phyloP scores from a whole-genome alignment of 805 yeast genomes.

The Candida krabiensis region DNA sequence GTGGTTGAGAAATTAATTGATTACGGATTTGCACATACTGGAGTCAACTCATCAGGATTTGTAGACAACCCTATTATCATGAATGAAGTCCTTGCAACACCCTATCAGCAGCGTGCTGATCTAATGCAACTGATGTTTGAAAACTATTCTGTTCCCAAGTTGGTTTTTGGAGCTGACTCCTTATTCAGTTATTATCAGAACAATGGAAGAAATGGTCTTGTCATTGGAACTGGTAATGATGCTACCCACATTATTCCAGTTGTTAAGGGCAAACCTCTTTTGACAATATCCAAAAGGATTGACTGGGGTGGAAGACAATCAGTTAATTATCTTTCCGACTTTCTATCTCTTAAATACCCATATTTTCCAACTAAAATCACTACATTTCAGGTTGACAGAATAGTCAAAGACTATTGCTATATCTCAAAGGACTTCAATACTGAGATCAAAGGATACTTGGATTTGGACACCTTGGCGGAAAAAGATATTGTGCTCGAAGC shows the following conservation, averaged over 20 bases:
- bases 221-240: constrained; percentile 80
- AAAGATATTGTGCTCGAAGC: constrained; percentile 82
- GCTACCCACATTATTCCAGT: constrained; percentile 84
- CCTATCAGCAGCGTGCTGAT: constrained; percentile 65
- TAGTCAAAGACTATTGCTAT: constrained; percentile 78
- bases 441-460: constrained; percentile 59
- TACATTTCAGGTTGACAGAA: constrained; percentile 58
- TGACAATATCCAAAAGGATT: constrained; percentile 72
- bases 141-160: constrained; percentile 71
- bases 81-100: constrained; percentile 74
- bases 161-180: constrained; percentile 80
- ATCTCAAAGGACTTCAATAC: constrained; percentile 65
- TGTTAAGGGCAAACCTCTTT: constrained; percentile 61
- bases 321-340: constrained; percentile 57
- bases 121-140: constrained; percentile 87
- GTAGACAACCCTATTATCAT: constrained; percentile 79
- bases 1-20: constrained; percentile 79
- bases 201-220: constrained; percentile 62
- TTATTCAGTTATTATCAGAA: constrained; percentile 76
- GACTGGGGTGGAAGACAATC: constrained; percentile 91
- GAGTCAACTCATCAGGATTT: constrained; percentile 53
- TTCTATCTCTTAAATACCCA: constrained; percentile 82
- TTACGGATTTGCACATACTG: constrained; percentile 76
- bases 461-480: constrained; percentile 59
- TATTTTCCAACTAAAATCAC: constrained; percentile 79